A percentile compares a stretch with the other conserved stretches of the same genome.
phyloP scores from a whole-genome alignment of 192 early-diverging fungal genomes.

The Blastocladiella britannica region DNA sequence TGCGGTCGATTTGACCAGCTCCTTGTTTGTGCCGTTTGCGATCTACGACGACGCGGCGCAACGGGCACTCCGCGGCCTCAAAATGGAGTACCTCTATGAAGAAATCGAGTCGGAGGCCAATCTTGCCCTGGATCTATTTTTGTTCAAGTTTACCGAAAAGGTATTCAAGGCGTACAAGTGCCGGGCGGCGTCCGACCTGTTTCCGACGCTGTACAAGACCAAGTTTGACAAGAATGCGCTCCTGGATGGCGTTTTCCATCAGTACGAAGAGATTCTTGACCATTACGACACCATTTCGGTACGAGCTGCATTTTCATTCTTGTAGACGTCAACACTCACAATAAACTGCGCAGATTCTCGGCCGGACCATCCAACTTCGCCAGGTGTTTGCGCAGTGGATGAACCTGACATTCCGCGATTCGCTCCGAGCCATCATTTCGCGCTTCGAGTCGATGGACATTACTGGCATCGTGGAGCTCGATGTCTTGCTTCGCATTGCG shows the following conservation, averaged over 20 bases:
- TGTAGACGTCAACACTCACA: too few relatives aligned
- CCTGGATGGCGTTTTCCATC: background rate
- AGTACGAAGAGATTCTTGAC: background rate
- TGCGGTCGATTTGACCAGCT: slow-evolving; percentile 12
- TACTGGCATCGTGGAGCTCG: slow-evolving; percentile 15
- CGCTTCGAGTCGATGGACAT: background rate
- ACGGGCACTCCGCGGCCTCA: slow-evolving; percentile 14
- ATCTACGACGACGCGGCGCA: slow-evolving; percentile 28
- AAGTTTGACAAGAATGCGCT: background rate
- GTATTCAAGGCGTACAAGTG: background rate
- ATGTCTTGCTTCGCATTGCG: slow-evolving; percentile 14
- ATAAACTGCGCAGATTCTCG: background rate
- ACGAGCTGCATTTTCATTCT: background rate
- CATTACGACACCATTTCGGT: background rate
- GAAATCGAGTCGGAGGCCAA: slow-evolving; percentile 27
- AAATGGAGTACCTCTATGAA: slow-evolving; percentile 25
- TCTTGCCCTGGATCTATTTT: background rate
- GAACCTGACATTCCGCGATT: background rate
- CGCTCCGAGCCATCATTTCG: background rate
- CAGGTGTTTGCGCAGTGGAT: background rate
- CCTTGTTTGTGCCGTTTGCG: slow-evolving; percentile 21
- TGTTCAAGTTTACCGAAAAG: background rate
- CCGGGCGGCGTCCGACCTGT: background rate
- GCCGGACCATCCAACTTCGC: background rate
- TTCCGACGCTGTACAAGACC: background rate